Base-by-base conservation (phyloP, 1,284 basidiomycete species). In the Athelia sp. region DNA sequence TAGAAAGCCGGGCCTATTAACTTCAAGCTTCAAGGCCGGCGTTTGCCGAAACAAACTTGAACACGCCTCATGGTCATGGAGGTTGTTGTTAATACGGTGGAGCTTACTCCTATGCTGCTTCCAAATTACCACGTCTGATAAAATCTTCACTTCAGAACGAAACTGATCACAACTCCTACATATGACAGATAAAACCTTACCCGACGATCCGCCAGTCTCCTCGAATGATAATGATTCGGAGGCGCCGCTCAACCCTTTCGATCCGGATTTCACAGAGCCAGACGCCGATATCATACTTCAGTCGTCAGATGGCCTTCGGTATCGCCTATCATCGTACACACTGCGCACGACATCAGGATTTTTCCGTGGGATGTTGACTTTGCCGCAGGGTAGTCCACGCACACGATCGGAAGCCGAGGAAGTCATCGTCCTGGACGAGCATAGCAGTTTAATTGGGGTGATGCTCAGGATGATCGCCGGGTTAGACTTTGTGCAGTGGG, bases 311-410 rank as follows among this genome's bases (percentile, higher is more conserved):
- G 36, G 36, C 6, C 6, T 40, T n/a, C 19, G 15, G 6, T 40
- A 17, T 21, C 36, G 36, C 6, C 6, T 40, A 4, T 40, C 36
- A 40, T 40, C 36, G 15, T 40, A 17, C 19, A 40, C 36, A 6
- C 36, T 40, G n/a, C 36, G 36, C n/a, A 40, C 36, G 15, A 40
- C 36, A n/a, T 40, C 36, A n/a, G 36, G 36, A 9, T 40, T 40
- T 21, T 40, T 40, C 19, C 36, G 36, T n/a, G 36, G 8, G 6
- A 40, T 40, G 36, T 17, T 40, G 36, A 40, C 36, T 6, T n/a
- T 40, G 36, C 36, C 36, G 19, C 36, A 40, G n/a, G 8, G 36
- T 40, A n/a, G n/a, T 21, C 26, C 26, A 29, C 4, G 6, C 26
- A 29, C 6, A 13, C 26, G 26, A 13, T 29, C 26, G 26, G 6